Evolutionary conservation across 768 basidiomycete genomes (phyloP).

Genomic region (Clitopilus passeckerianus): DNA sequence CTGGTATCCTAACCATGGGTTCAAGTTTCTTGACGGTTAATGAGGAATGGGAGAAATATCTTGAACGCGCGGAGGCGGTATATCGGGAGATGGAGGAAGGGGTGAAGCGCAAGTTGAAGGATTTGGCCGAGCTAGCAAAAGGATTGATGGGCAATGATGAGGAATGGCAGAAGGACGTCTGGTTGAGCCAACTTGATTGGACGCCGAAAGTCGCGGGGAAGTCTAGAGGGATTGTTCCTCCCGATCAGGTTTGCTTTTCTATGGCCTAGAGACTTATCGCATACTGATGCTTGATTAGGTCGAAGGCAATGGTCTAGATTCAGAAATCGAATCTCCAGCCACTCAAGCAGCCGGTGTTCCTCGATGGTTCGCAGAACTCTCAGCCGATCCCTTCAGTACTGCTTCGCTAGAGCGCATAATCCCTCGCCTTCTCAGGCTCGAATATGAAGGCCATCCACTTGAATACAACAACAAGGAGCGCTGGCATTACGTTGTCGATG

Average conservation of each 20-base stretch:
- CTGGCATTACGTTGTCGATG: slow-evolving; percentile 57
- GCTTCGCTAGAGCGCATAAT: slow-evolving; percentile 47
- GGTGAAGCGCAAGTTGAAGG: slow-evolving; percentile 67
- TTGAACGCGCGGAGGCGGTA: slow-evolving; percentile 69
- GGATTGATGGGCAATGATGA: slow-evolving; percentile 39
- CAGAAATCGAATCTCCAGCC: not conserved
- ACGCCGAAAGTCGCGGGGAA: slow-evolving; percentile 76
- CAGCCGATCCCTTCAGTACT: slow-evolving; percentile 34
- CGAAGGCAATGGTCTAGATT: not conserved
- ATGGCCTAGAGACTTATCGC: not conserved
- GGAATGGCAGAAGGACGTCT: slow-evolving; percentile 69
- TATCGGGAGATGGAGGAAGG: slow-evolving; percentile 71
- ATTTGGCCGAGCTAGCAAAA: slow-evolving; percentile 67
- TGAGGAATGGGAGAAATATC: slow-evolving; percentile 81
- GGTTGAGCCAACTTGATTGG: slow-evolving; percentile 94
- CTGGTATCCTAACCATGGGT: slow-evolving; percentile 88
- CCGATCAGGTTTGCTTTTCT: slow-evolving; percentile 14
- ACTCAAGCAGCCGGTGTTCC: slow-evolving; percentile 26
- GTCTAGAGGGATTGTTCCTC: slow-evolving; percentile 51
- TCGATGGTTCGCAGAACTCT: slow-evolving; percentile 53
- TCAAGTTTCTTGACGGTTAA: slow-evolving; percentile 90
- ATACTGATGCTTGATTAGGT: not conserved
- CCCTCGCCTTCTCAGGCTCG: slow-evolving; percentile 62
- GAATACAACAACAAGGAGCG: slow-evolving; percentile 46
- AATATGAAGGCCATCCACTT: slow-evolving; percentile 59